Conservation (phyloP, 257 asterid species). For the Lycium ferocissimum region DNA sequence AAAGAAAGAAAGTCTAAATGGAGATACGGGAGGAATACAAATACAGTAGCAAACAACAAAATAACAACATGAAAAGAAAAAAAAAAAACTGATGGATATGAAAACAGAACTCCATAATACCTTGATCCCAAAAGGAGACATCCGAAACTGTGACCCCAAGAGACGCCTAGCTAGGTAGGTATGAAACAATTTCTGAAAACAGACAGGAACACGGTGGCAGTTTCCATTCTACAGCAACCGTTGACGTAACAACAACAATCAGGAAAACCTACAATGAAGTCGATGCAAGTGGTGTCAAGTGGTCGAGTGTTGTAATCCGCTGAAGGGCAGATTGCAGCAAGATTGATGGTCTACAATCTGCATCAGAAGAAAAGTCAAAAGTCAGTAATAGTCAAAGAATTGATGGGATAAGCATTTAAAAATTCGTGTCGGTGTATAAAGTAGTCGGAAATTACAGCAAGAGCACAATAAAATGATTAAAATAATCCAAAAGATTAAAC, state of each 20-base stretch:
- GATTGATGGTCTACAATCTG: constrained; percentile 82
- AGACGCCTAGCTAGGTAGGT: constrained; percentile 37
- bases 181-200: constrained; percentile 45
- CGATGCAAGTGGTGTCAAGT: constrained; percentile 88
- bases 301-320: constrained; percentile 95
- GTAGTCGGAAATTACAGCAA: constrained; percentile 17
- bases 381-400: constrained; percentile 5
- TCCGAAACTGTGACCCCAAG: constrained; percentile 41
- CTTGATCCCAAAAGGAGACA: constrained; percentile 52
- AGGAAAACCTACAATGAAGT: constrained; percentile 91
- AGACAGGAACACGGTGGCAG: constrained; percentile 61
- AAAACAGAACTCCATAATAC: constrained; percentile 37
- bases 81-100: neutral
- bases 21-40: neutral
- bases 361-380: constrained; percentile 18
- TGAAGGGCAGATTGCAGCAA: constrained; percentile 96
- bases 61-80: neutral
- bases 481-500: constrained; percentile 2
- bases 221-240: constrained; percentile 58
- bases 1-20: neutral
- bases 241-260: too few relatives aligned
- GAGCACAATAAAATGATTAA: neutral
- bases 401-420: constrained; percentile 14
- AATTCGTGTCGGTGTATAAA: neutral
- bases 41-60: neutral